phyloP scores from a whole-genome alignment of 306 rosid species.

The Dryas alaskensis region DNA sequence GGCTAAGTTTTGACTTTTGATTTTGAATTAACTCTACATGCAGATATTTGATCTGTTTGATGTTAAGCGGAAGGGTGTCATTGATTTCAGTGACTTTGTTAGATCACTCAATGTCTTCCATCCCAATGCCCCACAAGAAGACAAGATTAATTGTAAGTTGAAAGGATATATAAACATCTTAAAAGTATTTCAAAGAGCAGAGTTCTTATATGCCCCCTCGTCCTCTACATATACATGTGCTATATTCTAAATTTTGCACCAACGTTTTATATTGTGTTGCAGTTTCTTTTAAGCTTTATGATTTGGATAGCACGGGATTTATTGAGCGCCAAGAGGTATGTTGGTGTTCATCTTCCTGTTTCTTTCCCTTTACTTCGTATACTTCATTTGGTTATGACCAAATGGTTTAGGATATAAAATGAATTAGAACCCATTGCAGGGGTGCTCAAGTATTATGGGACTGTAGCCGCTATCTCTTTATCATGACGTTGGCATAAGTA shows the following conservation, averaged over 20 bases:
- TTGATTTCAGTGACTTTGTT: slow-evolving; percentile 91
- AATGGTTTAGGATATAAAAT: background rate
- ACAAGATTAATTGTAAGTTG: slow-evolving; percentile 81
- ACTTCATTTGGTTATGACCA: background rate
- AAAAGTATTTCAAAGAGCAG: background rate
- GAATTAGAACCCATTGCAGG: background rate
- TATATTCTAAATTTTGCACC: background rate
- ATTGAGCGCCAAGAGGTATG: slow-evolving; percentile 86
- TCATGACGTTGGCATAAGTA: background rate
- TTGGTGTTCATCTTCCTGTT: background rate
- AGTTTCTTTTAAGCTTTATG: slow-evolving; percentile 89
- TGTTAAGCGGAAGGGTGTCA: slow-evolving; percentile 61
- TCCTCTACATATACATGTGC: background rate
- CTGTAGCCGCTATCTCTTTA: background rate
- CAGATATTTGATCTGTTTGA: slow-evolving; percentile 93
- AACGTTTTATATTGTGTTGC: slow-evolving; percentile 20
- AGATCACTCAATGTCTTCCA: slow-evolving; percentile 90
- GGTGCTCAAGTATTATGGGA: slow-evolving; percentile 7
- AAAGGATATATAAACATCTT: background rate
- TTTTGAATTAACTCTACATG: slow-evolving; percentile 20
- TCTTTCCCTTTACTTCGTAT: background rate
- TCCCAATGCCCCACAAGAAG: slow-evolving; percentile 62
- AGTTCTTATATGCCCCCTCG: slow-evolving; percentile 4
- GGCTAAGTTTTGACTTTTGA: slow-evolving; percentile 25
- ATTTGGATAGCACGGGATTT: slow-evolving; percentile 67